Conservation (phyloP, 768 basidiomycete species). For the Tylopilus intermedius region DNA sequence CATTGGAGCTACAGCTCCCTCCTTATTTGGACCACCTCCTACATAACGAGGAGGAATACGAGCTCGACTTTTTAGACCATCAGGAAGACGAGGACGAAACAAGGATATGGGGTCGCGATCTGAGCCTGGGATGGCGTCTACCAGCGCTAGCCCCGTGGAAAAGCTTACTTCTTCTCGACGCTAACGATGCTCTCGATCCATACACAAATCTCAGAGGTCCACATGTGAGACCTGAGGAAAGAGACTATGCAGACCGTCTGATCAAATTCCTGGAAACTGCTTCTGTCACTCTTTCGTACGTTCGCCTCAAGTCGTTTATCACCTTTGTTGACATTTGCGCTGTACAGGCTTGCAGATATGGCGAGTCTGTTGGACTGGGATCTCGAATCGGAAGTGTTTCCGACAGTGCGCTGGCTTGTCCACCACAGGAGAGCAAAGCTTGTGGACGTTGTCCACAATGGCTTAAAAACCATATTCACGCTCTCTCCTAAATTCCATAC, state of each 20-base stretch:
- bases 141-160: slow-evolving; percentile 87
- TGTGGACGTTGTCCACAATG: slow-evolving; percentile 76
- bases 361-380: slow-evolving; percentile 80
- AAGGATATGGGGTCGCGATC: slow-evolving; percentile 60
- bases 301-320: slow-evolving; percentile 8
- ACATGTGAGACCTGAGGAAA: slow-evolving; percentile 60
- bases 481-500: slow-evolving; percentile 60
- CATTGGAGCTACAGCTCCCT: slow-evolving; percentile 83
- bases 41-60: slow-evolving; percentile 57
- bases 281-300: slow-evolving; percentile 73
- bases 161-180: slow-evolving; percentile 72
- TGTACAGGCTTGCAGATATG: slow-evolving; percentile 66
- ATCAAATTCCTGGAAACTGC: slow-evolving; percentile 72
- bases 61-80: slow-evolving; percentile 45
- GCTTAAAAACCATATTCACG: slow-evolving; percentile 78
- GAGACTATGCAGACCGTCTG: slow-evolving; percentile 63
- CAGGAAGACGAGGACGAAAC: slow-evolving; percentile 50
- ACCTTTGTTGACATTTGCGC: background rate
- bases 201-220: slow-evolving; percentile 56
- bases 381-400: slow-evolving; percentile 75
- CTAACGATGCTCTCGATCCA: slow-evolving; percentile 51
- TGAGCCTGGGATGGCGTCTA: slow-evolving; percentile 67
- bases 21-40: slow-evolving; percentile 71
- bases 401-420: slow-evolving; percentile 89
- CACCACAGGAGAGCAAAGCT: slow-evolving; percentile 86